A percentile compares a stretch with the other conserved stretches of the same genome.
Conservation (phyloP, 192 early-diverging fungal genomes). For the Diversispora eburnea region DNA sequence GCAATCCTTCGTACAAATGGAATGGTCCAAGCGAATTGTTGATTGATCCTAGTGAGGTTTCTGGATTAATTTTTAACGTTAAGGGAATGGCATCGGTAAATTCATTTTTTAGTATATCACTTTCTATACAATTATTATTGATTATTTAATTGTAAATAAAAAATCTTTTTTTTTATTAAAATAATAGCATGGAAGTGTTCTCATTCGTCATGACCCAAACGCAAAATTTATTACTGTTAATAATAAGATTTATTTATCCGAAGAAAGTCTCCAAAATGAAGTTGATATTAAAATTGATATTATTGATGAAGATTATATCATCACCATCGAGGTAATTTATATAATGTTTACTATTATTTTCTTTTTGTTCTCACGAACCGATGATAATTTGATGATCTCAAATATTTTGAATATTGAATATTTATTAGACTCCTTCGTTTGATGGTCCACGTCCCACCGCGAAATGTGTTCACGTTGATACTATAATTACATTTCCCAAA, state of each 20-base stretch:
- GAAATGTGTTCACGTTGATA: slow-evolving; percentile 25
- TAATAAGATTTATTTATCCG: slow-evolving; percentile 23
- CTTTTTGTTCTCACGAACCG: background rate
- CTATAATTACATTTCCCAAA: slow-evolving; percentile 20
- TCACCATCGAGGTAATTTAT: slow-evolving; percentile 16
- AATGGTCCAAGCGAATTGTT: slow-evolving; percentile 21
- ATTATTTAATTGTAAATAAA: background rate
- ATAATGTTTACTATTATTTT: background rate
- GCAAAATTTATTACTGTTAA: slow-evolving; percentile 14
- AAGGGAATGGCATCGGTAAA: slow-evolving; percentile 23
- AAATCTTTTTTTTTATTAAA: background rate
- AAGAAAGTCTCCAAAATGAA: slow-evolving; percentile 14
- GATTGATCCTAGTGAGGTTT: slow-evolving; percentile 5
- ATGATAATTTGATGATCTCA: background rate
- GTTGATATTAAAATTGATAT: slow-evolving; percentile 10
- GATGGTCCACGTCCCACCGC: slow-evolving; percentile 8
- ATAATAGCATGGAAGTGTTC: slow-evolving; percentile 25
- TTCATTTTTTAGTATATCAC: background rate
- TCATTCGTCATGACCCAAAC: slow-evolving; percentile 22
- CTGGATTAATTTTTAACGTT: slow-evolving; percentile 22
- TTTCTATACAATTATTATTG: background rate
- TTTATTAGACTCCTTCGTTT: slow-evolving; percentile 24
- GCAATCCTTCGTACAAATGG: slow-evolving; percentile 2
- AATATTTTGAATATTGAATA: background rate
- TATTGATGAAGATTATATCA: slow-evolving; percentile 13